A percentile compares a stretch with the other conserved stretches of the same genome.
phyloP scores from a whole-genome alignment of 768 basidiomycete species.

The Pholiota microspora region DNA sequence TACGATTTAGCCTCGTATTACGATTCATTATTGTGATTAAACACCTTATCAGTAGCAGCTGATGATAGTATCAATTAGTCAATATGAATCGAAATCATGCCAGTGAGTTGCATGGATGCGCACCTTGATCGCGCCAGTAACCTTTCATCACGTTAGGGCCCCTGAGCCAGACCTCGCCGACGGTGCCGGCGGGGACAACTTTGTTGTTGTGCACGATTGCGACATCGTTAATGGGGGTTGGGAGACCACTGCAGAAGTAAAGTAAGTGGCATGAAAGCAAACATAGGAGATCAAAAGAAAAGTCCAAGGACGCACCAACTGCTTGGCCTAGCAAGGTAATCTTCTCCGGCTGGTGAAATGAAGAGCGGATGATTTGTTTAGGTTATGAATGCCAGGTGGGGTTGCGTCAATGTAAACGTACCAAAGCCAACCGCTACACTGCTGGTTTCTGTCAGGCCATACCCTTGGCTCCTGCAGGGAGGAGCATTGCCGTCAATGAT shows the following conservation, averaged over 20 bases:
- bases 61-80: background rate
- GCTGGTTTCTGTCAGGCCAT: slow-evolving; percentile 62
- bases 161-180: slow-evolving; percentile 54
- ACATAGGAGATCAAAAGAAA: slow-evolving; percentile 13
- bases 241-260: slow-evolving; percentile 38
- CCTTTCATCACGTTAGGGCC: slow-evolving; percentile 63
- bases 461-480: slow-evolving; percentile 44
- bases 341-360: slow-evolving; percentile 39
- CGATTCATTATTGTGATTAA: background rate
- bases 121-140: slow-evolving; percentile 60
- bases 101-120: background rate
- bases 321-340: slow-evolving; percentile 46
- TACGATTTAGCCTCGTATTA: background rate
- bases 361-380: background rate
- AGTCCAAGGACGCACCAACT: too few species aligned
- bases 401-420: slow-evolving; percentile 26
- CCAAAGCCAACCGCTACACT: slow-evolving; percentile 45
- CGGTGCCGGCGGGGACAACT: slow-evolving; percentile 31
- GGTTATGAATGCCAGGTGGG: background rate
- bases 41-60: slow-evolving; percentile 43
- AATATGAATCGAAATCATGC: background rate
- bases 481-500: background rate
- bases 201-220: slow-evolving; percentile 42
- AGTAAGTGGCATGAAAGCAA: background rate
- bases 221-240: slow-evolving; percentile 56